phyloP scores from a whole-genome alignment of 805 yeast species.

The Spathaspora arborariae region DNA sequence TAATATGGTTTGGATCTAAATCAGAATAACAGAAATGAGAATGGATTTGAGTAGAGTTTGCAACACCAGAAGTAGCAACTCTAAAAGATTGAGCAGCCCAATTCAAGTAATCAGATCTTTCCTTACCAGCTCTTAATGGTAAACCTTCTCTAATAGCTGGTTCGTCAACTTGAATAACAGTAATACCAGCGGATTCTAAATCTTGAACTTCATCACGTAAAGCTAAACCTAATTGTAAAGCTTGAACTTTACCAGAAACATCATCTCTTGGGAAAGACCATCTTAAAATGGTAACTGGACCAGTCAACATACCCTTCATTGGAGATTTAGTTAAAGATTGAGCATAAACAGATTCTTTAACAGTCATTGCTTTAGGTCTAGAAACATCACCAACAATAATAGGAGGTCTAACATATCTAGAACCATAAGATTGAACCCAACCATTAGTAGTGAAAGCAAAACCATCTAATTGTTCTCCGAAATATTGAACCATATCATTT shows the following conservation, averaged over 20 bases:
- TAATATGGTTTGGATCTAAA: slow-evolving; percentile 98
- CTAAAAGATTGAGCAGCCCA: slow-evolving; percentile 99
- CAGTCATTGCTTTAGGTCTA: slow-evolving; percentile 98
- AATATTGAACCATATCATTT: slow-evolving; percentile 99
- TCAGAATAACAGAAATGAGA: slow-evolving; percentile 99
- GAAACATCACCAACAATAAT: slow-evolving; percentile 98
- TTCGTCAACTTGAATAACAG: slow-evolving; percentile 98
- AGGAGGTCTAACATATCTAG: slow-evolving; percentile 99
- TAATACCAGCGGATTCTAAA: slow-evolving; percentile 97
- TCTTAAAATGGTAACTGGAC: slow-evolving; percentile 99
- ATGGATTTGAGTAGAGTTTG: slow-evolving; percentile 94
- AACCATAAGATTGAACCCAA: slow-evolving; percentile 99
- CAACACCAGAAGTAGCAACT: slow-evolving; percentile 98
- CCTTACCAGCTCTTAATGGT: slow-evolving; percentile 97
- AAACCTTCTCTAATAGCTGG: slow-evolving; percentile 99
- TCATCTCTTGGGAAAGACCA: slow-evolving; percentile 99
- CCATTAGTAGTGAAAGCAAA: slow-evolving; percentile 98
- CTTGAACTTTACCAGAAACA: slow-evolving; percentile 87
- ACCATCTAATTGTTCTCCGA: slow-evolving; percentile 98
- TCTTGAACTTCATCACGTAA: slow-evolving; percentile 98
- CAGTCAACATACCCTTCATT: slow-evolving; percentile 99
- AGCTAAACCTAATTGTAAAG: slow-evolving; percentile 95
- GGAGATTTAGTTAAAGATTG: slow-evolving; percentile 94
- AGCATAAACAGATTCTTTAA: slow-evolving; percentile 98
- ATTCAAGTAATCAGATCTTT: slow-evolving; percentile 91